phyloP scores from a whole-genome alignment of 768 basidiomycete genomes.

The Lentinula detonsa region DNA sequence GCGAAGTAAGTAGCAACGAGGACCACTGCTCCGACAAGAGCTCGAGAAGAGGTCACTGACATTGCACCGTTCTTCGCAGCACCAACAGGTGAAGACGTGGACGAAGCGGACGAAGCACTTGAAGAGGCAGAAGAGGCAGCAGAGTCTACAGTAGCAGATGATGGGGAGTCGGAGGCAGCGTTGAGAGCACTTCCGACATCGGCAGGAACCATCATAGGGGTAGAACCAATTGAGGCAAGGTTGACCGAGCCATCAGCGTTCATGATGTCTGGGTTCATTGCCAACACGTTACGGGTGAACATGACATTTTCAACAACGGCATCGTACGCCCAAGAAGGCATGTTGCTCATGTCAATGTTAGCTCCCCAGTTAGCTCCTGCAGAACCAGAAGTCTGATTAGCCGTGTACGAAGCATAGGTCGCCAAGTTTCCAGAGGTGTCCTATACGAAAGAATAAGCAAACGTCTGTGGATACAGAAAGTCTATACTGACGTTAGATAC shows the following conservation, averaged over 20 bases:
- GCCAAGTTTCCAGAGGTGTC: conserved; percentile 49
- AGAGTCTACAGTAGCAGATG: conserved; percentile 11
- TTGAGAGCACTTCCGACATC: conserved; percentile 46
- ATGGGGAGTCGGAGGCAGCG: conserved; percentile 16
- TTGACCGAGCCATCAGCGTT: conserved; percentile 45
- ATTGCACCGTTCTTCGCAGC: conserved; percentile 33
- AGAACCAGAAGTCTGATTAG: conserved; percentile 42
- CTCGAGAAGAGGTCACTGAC: conserved; percentile 40
- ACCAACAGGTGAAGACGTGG: conserved; percentile 20
- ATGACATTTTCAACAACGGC: conserved; percentile 52
- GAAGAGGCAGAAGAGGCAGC: conserved; percentile 19
- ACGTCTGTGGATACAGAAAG: neutral
- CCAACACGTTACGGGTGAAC: conserved; percentile 37
- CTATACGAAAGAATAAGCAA: neutral
- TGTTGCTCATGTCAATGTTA: conserved; percentile 48
- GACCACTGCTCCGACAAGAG: conserved; percentile 43
- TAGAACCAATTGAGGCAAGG: conserved; percentile 33
- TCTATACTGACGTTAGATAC: conserved; percentile 21
- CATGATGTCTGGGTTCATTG: conserved; percentile 47
- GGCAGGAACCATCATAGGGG: conserved; percentile 53
- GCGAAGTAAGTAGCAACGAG: conserved; percentile 40
- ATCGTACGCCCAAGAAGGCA: conserved; percentile 51
- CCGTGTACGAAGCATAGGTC: conserved; percentile 49
- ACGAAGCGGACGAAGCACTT: conserved; percentile 20
- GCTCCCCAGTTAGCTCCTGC: conserved; percentile 54